A percentile compares a stretch with the other conserved stretches of the same genome.
phyloP scores from a whole-genome alignment of 2,329 filamentous ascomycete species.

The Fusarium hainanense region DNA sequence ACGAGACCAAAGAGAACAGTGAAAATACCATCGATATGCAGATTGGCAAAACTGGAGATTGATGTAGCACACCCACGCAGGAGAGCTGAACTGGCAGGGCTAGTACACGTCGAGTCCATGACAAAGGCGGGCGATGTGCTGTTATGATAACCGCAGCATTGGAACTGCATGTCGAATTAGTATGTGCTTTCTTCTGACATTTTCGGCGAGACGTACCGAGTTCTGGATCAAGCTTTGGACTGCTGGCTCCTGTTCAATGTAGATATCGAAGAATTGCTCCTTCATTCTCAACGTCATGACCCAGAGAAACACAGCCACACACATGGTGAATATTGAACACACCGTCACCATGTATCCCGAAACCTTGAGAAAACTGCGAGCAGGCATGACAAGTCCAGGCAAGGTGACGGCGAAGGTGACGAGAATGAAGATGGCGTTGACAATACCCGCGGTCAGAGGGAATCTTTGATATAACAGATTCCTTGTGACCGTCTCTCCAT shows the following conservation, averaged over 20 bases:
- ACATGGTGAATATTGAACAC: slow-evolving; percentile 71
- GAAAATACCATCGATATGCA: slow-evolving; percentile 79
- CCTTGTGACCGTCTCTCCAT: slow-evolving; percentile 62
- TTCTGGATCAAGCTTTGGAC: slow-evolving; percentile 78
- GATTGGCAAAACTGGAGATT: slow-evolving; percentile 75
- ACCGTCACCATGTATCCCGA: slow-evolving; percentile 73
- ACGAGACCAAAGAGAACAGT: slow-evolving; percentile 84
- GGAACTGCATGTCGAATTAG: slow-evolving; percentile 63
- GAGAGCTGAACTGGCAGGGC: slow-evolving; percentile 75
- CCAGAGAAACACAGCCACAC: slow-evolving; percentile 76
- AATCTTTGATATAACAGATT: slow-evolving; percentile 65
- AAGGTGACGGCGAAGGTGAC: slow-evolving; percentile 75
- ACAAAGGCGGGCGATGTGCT: slow-evolving; percentile 78
- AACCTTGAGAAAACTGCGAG: slow-evolving; percentile 75
- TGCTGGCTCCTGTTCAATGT: slow-evolving; percentile 64
- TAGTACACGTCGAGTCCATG: slow-evolving; percentile 74
- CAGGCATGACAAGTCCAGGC: slow-evolving; percentile 75
- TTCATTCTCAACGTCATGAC: slow-evolving; percentile 77
- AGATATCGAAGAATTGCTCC: slow-evolving; percentile 69
- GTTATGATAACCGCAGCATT: slow-evolving; percentile 84
- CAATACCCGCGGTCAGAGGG: slow-evolving; percentile 73
- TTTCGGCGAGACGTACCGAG: slow-evolving; percentile 60
- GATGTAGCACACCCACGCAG: slow-evolving; percentile 75
- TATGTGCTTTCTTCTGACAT: not conserved
- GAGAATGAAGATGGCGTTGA: slow-evolving; percentile 78